Percentiles rank a stretch among this genome's conserved stretches.
Conservation (phyloP, 805 yeast species). For the Candida takata region DNA sequence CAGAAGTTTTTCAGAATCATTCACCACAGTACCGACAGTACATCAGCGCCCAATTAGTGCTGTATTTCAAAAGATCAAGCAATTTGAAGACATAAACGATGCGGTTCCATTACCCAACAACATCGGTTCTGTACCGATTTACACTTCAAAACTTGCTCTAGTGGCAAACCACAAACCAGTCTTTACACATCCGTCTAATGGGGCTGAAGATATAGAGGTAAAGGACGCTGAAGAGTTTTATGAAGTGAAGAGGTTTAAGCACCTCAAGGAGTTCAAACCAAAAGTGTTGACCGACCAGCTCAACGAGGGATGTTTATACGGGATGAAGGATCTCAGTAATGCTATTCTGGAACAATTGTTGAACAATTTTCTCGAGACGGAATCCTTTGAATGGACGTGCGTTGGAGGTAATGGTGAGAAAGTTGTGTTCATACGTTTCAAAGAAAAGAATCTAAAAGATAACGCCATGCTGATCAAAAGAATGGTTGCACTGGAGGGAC, state of each 20-base stretch:
- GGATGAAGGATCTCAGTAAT: constrained; percentile 28
- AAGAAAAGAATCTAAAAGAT: constrained; percentile 1
- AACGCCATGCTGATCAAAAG: background rate
- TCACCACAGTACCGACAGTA: constrained; percentile 1
- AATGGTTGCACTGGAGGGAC: constrained; percentile 1
- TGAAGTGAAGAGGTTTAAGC: constrained; percentile 11
- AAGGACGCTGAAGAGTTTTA: constrained; percentile 6
- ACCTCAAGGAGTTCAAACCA: constrained; percentile 27
- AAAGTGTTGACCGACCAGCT: constrained; percentile 21
- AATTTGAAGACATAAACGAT: constrained; percentile 1
- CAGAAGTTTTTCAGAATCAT: background rate
- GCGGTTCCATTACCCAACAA: constrained; percentile 11
- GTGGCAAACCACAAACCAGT: background rate
- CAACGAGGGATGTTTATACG: constrained; percentile 30
- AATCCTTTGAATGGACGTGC: constrained; percentile 29
- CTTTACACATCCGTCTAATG: background rate
- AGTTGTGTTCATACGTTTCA: constrained; percentile 29
- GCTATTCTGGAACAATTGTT: constrained; percentile 30
- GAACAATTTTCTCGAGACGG: constrained; percentile 10
- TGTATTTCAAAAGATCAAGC: background rate
- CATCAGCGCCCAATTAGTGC: background rate
- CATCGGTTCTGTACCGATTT: constrained; percentile 18
- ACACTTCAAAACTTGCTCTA: constrained; percentile 4
- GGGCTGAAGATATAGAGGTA: background rate
- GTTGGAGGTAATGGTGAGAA: constrained; percentile 30